A percentile compares a stretch with the other conserved stretches of the same genome.
phyloP scores from a whole-genome alignment of 2,329 filamentous ascomycete genomes.

The Parastagonospora avenae region DNA sequence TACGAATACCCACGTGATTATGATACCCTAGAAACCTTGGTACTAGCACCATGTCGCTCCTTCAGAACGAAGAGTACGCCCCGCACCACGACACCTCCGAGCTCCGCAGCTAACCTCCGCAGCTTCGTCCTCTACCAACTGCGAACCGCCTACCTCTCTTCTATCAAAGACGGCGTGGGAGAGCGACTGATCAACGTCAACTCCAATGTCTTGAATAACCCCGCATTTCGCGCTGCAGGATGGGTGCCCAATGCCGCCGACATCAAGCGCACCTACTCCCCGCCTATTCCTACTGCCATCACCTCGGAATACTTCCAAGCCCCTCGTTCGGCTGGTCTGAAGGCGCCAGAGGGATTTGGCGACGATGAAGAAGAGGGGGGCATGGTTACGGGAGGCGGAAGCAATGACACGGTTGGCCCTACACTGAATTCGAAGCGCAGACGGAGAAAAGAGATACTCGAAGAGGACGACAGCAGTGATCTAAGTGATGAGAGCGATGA shows the following conservation, averaged over 20 bases:
- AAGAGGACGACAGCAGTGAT: constrained; percentile 85
- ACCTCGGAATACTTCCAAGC: constrained; percentile 86
- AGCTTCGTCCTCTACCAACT: constrained; percentile 84
- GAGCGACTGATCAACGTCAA: constrained; percentile 84
- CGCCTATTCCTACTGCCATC: constrained; percentile 81
- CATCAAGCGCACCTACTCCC: constrained; percentile 82
- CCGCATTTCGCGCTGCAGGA: constrained; percentile 80
- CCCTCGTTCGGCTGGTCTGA: constrained; percentile 62
- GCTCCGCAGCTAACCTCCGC: constrained; percentile 24
- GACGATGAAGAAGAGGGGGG: constrained; percentile 73
- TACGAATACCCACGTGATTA: constrained; percentile 16
- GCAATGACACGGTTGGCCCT: constrained; percentile 70
- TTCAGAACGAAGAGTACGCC: constrained; percentile 53
- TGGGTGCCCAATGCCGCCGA: constrained; percentile 77
- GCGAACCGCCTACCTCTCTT: constrained; percentile 77
- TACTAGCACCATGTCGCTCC: constrained; percentile 46
- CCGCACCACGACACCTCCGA: constrained; percentile 7
- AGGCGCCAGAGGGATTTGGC: constrained; percentile 61
- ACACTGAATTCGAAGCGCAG: constrained; percentile 68
- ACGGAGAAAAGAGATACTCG: constrained; percentile 73
- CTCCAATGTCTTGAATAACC: constrained; percentile 77
- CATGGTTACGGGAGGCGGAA: constrained; percentile 70
- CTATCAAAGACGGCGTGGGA: constrained; percentile 82
- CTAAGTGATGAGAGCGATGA: constrained; percentile 85
- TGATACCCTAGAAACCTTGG: constrained; percentile 13